A percentile compares a stretch with the other conserved stretches of the same genome.
These are phyloP conservation scores for Oryza glumipatula DNA, from an alignment of 176 grass and related monocot species.

Conservation along the genomic window DNA sequence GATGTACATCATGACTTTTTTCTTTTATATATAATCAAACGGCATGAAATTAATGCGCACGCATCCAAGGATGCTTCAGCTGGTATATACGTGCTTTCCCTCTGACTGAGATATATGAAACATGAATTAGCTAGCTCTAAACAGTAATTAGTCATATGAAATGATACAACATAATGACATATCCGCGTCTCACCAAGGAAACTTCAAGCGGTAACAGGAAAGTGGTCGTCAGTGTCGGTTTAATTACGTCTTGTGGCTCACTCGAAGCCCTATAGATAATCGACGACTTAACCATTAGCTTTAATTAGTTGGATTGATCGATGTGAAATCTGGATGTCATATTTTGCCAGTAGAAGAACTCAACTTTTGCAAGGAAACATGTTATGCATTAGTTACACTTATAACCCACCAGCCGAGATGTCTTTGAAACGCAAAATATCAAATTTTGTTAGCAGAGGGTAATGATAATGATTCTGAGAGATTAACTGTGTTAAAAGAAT, in stretches of 20 bases:
- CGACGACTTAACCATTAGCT: too few species aligned
- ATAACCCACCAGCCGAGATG: neutral
- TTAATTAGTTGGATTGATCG: too few species aligned
- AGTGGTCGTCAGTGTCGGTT: neutral
- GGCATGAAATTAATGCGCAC: neutral
- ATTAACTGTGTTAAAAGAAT: neutral
- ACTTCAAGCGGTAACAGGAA: neutral
- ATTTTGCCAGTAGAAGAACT: neutral
- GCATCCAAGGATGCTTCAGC: too few species aligned
- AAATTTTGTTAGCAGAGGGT: neutral
- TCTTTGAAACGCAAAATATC: neutral
- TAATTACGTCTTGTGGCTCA: neutral
- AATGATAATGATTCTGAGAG: neutral
- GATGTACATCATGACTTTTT: neutral
- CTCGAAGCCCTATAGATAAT: neutral
- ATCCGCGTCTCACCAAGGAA: too few species aligned
- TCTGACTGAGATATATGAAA: too few species aligned
- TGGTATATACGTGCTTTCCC: too few species aligned
- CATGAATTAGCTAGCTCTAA: neutral
- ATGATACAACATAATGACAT: neutral
- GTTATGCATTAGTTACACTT: too few species aligned
- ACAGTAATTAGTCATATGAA: neutral
- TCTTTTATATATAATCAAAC: neutral
- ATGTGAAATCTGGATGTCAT: neutral
- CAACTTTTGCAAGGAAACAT: neutral